Evolutionary conservation across 2,329 filamentous ascomycete genomes (phyloP), one percentile per base, ranked within the genome.

Genomic region (Cladophialophora chaetospira): DNA sequence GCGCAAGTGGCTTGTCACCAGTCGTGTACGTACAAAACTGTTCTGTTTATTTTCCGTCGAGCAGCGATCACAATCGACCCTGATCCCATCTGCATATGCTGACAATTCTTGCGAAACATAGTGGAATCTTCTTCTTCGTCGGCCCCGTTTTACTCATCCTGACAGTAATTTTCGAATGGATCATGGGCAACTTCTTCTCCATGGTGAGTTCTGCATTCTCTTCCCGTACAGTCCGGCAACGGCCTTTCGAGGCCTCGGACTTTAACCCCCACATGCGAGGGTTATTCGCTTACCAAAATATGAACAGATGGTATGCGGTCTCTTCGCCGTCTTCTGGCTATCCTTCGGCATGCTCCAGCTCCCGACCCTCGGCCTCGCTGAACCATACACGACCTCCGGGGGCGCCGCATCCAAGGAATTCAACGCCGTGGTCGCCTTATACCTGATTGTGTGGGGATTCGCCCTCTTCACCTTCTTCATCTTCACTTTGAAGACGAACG

Each of bases 141-240:
- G 63, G 63, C 19, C 62, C 63, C 2, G 33, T 65, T n/a, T 58
- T 65, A n/a, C 61, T 65, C 15, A 50, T 52, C 13, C 38, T 65
- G 23, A 63, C 61, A 10, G 45, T 50, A 17, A 63, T 63, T 36
- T 61, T 62, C 43, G 61, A 63, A 60, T 63, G 61, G 61, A 63
- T 63, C 58, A 63, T 63, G 61, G 60, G 60, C 49, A 63, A 65
- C 42, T 63, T 65, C 57, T 63, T 63, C 57, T 55, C 57, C 29
- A 64, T 64, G 62, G 42, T 44, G 15, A 44, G 42, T 28, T 8
- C n/a, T 33, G 29, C 13, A 15, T 4, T 43, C 38, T 42, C n/a
- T n/a, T n/a, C n/a, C n/a, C n/a, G n/a, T n/a, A n/a, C n/a, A n/a
- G n/a, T n/a, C n/a, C n/a, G n/a, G n/a, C n/a, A n/a, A n/a, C n/a